Conservation (phyloP, 495 filamentous ascomycete genomes). For the Aspergillus homomorphus region DNA sequence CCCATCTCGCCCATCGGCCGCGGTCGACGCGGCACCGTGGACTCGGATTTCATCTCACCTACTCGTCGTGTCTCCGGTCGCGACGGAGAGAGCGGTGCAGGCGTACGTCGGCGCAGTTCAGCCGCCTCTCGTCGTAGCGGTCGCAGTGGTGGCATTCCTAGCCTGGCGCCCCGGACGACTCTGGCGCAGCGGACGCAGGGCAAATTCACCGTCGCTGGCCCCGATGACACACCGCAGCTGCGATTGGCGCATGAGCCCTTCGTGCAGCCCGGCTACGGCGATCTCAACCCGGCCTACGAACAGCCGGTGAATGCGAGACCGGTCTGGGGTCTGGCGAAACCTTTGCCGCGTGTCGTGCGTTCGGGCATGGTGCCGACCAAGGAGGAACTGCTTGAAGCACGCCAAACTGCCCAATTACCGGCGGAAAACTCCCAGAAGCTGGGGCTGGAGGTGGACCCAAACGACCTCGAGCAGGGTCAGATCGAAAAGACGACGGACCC, state of each 20-base stretch:
- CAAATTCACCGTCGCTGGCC: conserved; percentile 37
- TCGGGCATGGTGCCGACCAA: conserved; percentile 44
- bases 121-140: conserved; percentile 12
- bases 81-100: conserved; percentile 3
- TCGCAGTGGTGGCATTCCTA: conserved; percentile 17
- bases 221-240: conserved; percentile 36
- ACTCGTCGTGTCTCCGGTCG: conserved; percentile 8
- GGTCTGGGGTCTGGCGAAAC: conserved; percentile 49
- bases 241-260: conserved; percentile 38
- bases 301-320: conserved; percentile 40
- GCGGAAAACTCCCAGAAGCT: conserved; percentile 35
- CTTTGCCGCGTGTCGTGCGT: conserved; percentile 47
- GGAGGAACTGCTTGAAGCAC: conserved; percentile 33
- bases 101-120: conserved; percentile 25
- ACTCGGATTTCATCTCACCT: conserved; percentile 12
- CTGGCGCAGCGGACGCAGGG: conserved; percentile 33
- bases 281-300: conserved; percentile 47
- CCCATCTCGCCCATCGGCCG: conserved; percentile 4
- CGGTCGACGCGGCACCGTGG: not conserved
- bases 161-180: conserved; percentile 29
- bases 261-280: conserved; percentile 42
- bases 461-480: conserved; percentile 36
- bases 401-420: conserved; percentile 28
- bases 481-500: conserved; percentile 33
- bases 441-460: conserved; percentile 38